Conservation (phyloP, 352 stramenopile species). For the Phytophthora syringae region DNA sequence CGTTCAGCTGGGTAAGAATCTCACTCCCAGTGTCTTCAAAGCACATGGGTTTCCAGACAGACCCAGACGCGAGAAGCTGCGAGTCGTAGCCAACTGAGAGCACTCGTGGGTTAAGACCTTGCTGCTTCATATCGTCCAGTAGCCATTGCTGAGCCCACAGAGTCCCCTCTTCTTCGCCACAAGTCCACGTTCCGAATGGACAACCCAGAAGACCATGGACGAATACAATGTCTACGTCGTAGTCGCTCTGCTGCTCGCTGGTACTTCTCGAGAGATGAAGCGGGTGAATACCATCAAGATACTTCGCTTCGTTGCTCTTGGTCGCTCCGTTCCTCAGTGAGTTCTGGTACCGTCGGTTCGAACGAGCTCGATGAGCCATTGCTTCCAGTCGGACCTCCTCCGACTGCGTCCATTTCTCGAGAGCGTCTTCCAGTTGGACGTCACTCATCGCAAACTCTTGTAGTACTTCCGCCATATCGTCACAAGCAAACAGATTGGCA, state of each 20-base stretch:
- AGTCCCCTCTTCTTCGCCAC: slow-evolving; percentile 59
- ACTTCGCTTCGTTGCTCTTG: slow-evolving; percentile 47
- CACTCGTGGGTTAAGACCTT: slow-evolving; percentile 67
- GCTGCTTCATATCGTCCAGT: slow-evolving; percentile 59
- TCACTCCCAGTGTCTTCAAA: slow-evolving; percentile 76
- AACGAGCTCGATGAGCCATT: slow-evolving; percentile 59
- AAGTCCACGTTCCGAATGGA: slow-evolving; percentile 84
- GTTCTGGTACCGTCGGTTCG: slow-evolving; percentile 64
- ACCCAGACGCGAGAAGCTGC: slow-evolving; percentile 77
- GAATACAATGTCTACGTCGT: slow-evolving; percentile 84
- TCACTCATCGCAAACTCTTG: slow-evolving; percentile 47
- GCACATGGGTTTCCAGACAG: slow-evolving; percentile 74
- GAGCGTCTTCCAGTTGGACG: slow-evolving; percentile 39
- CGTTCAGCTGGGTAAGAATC: slow-evolving; percentile 64
- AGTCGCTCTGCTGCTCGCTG: slow-evolving; percentile 36
- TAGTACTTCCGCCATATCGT: slow-evolving; percentile 47
- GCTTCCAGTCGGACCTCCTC: slow-evolving; percentile 57
- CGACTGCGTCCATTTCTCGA: slow-evolving; percentile 56
- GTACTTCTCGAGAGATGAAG: slow-evolving; percentile 54
- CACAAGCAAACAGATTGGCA: slow-evolving; percentile 70
- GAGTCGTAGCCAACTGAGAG: slow-evolving; percentile 87
- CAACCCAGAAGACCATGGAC: slow-evolving; percentile 83
- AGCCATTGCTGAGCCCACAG: slow-evolving; percentile 80
- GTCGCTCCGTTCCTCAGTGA: slow-evolving; percentile 7
- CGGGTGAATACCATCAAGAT: slow-evolving; percentile 75